phyloP scores from a whole-genome alignment of 2,329 filamentous ascomycete genomes.

The Botryotinia calthae region DNA sequence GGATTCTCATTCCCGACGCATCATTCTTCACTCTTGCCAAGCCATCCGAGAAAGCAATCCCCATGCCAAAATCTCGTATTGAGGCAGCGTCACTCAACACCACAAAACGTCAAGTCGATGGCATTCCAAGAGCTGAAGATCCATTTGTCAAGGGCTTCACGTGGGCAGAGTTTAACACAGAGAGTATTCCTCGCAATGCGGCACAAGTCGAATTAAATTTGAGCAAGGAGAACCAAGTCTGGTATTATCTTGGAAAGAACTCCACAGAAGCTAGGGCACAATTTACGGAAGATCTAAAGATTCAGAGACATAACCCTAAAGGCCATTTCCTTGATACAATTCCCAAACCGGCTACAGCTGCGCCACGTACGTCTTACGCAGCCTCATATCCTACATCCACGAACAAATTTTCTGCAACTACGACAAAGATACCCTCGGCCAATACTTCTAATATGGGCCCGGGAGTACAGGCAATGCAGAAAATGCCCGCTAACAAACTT shows the following conservation, averaged over 20 bases:
- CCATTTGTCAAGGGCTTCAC: conserved; percentile 65
- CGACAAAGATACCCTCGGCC: conserved; percentile 36
- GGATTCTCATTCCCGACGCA: conserved; percentile 70
- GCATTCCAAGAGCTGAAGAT: conserved; percentile 63
- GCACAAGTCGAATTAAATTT: conserved; percentile 70
- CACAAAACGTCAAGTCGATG: conserved; percentile 57
- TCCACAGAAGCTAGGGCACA: conserved; percentile 90
- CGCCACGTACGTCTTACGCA: conserved; percentile 40
- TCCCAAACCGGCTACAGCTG: conserved; percentile 49
- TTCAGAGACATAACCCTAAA: conserved; percentile 61
- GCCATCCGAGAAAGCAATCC: conserved; percentile 69
- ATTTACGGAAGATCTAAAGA: conserved; percentile 74
- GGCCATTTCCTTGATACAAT: conserved; percentile 73
- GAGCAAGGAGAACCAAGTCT: conserved; percentile 70
- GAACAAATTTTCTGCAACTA: conserved; percentile 30
- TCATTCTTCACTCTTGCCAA: conserved; percentile 70
- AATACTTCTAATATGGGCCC: not conserved
- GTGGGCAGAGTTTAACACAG: conserved; percentile 77
- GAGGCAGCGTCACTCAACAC: conserved; percentile 67
- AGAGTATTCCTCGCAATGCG: conserved; percentile 55
- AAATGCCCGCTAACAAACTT: not conserved
- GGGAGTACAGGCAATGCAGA: not conserved
- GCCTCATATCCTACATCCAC: conserved; percentile 36
- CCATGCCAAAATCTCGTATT: conserved; percentile 62
- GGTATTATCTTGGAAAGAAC: conserved; percentile 81